Base-by-base conservation (phyloP, 1,284 basidiomycete species). In the Ustilago xerochloae region DNA sequence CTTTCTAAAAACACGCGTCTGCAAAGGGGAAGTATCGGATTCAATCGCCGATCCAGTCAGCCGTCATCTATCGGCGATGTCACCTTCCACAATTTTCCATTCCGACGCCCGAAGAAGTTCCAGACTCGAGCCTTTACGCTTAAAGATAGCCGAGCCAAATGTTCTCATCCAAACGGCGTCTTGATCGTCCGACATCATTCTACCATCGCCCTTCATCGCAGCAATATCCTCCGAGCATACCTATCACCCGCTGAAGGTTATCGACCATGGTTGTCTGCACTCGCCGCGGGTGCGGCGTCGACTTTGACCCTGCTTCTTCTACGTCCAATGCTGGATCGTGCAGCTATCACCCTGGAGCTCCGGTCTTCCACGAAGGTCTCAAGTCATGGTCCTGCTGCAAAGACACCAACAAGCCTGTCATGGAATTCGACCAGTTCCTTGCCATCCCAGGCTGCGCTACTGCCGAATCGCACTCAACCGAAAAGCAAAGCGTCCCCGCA, bases 311-410 rank as follows among this genome's bases (percentile, higher is more conserved):
- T 0, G 36, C 55, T 2, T 54, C 69, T 4, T 28, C 59, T 7
- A 45, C 67, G 6, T 30, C 60, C 2, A 15, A 38, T 6, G 20
- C 39, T 16, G 65, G 52, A 15, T 65, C 60, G 0, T 84, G 82
- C 63, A 54, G 28, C n/a, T 74, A 78, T 65, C 82, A 84, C 50
- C 81, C 82, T 1, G 82, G 82, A 49, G 71, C 78, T 8, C 81
- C 82, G 24, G 75, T 84, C 36, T 84, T 84, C 58, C 82, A 83
- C 69, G 82, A 84, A 55, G 81, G 81, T 16, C 76, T 77, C 43
- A 84, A 84, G 60, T 82, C 80, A 1, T 84, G 82, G 82, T 83
- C 82, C 2, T 84, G 82, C 73, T 84, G 82, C 77, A 72, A 80
- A 32, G 72, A 80, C 8, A 70, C 64, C 20, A 81, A 83, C 77